Conservation (phyloP, 257 asterid genomes). For the Nicotiana knightiana region DNA sequence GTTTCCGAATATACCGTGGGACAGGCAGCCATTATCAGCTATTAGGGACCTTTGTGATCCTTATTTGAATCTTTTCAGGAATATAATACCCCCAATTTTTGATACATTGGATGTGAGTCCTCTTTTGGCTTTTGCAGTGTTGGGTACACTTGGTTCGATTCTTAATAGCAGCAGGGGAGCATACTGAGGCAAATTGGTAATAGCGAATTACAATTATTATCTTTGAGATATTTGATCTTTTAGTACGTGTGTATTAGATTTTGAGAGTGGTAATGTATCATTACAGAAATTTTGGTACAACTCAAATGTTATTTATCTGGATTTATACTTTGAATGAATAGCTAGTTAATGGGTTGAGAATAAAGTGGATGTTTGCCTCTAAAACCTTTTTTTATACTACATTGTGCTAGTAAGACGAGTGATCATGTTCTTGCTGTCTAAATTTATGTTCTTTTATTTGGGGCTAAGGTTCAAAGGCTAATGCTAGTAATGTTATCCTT, state of each 20-base stretch:
- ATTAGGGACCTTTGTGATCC: conserved; percentile 96
- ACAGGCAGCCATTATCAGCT: conserved; percentile 81
- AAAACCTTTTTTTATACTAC: not conserved
- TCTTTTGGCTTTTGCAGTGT: conserved; percentile 69
- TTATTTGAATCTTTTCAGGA: conserved; percentile 79
- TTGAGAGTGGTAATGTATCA: not conserved
- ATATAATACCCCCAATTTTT: conserved; percentile 76
- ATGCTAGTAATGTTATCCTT: not conserved
- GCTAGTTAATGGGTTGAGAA: not conserved
- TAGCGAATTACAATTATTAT: not conserved
- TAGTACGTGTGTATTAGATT: not conserved
- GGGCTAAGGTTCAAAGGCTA: not conserved
- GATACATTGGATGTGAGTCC: conserved; percentile 85
- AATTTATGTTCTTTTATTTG: not conserved
- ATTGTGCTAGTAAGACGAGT: not conserved
- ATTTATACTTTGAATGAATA: not conserved
- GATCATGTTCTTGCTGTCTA: not conserved
- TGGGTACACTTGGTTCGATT: conserved; percentile 74
- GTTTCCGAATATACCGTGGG: conserved; percentile 99
- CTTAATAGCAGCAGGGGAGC: conserved; percentile 49
- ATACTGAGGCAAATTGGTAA: conserved; percentile 23
- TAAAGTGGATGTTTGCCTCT: not conserved
- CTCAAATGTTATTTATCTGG: not conserved
- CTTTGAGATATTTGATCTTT: not conserved
- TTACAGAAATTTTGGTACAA: not conserved